Evolutionary conservation across 108 stramenopile species (phyloP).

Genomic region (Nannochloropsis gaditana): DNA sequence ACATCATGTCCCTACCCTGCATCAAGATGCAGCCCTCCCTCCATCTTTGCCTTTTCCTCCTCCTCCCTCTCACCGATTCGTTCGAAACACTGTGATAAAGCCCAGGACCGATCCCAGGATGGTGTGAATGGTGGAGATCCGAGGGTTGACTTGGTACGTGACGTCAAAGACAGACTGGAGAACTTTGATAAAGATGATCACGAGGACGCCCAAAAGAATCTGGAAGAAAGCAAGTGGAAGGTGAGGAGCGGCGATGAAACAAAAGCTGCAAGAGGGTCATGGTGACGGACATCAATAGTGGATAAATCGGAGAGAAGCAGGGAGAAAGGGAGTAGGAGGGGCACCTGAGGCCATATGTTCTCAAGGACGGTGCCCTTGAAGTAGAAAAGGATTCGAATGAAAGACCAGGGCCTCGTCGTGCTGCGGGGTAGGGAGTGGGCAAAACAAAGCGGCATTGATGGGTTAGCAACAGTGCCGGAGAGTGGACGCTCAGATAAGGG

Average conservation of each 20-base stretch:
- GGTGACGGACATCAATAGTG: not conserved
- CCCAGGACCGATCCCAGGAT: not conserved
- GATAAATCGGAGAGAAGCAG: not conserved
- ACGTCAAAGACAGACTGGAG: not conserved
- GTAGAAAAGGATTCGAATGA: not conserved
- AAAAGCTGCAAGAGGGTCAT: not conserved
- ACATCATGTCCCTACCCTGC: not conserved
- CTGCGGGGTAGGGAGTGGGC: not conserved
- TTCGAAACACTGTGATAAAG: slow-evolving; percentile 6
- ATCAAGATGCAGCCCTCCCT: not conserved
- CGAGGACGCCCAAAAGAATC: not conserved
- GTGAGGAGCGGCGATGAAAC: not conserved
- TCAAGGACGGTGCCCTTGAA: not conserved
- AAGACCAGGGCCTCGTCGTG: not conserved
- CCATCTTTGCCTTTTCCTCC: not conserved
- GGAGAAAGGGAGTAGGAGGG: not conserved
- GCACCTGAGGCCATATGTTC: not conserved
- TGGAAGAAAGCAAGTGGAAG: not conserved
- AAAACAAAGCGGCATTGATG: not conserved
- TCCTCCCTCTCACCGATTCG: not conserved
- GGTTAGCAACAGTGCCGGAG: not conserved
- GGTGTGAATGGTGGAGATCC: not conserved
- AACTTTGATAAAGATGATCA: not conserved
- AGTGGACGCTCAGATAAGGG: too few species aligned
- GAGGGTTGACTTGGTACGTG: not conserved